Conservation (phyloP, 352 stramenopile genomes). For the Peronosclerospora sorghi region DNA sequence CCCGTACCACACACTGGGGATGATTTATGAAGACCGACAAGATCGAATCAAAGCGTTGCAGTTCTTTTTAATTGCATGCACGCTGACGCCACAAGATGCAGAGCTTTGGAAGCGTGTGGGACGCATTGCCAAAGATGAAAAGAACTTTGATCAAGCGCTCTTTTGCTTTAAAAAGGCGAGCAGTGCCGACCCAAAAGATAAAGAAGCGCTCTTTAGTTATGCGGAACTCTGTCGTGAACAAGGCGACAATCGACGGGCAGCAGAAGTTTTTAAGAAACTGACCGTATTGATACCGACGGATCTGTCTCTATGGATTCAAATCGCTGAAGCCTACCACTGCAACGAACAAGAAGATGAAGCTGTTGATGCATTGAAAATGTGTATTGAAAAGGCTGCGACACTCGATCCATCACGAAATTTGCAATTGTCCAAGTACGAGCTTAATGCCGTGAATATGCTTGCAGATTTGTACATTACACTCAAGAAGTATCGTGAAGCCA, state of each 20-base stretch:
- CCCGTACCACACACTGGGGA: conserved; percentile 77
- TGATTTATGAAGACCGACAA: too few species aligned
- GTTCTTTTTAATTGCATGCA: too few species aligned
- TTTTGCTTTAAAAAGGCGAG: conserved; percentile 83
- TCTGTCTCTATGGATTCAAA: conserved; percentile 78
- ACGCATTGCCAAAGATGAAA: too few species aligned
- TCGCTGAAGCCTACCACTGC: too few species aligned
- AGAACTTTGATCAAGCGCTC: conserved; percentile 69
- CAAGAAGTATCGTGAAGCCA: conserved; percentile 73
- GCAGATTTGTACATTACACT: conserved; percentile 85
- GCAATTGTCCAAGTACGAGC: too few species aligned
- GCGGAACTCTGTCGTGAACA: conserved; percentile 68
- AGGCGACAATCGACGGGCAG: conserved; percentile 66
- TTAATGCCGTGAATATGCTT: too few species aligned
- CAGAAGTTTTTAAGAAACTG: conserved; percentile 76
- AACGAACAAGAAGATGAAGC: conserved; percentile 80
- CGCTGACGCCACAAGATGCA: too few species aligned
- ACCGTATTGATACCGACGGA: too few species aligned
- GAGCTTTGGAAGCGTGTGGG: too few species aligned
- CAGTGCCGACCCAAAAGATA: conserved; percentile 67
- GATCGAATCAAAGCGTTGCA: too few species aligned
- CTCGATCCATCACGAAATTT: conserved; percentile 46
- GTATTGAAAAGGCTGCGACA: conserved; percentile 65
- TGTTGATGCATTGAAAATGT: conserved; percentile 74
- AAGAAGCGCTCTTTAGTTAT: conserved; percentile 75